These are phyloP conservation scores for Suillus alpinus DNA, from an alignment of 768 basidiomycete species.

Conservation along the genomic window DNA sequence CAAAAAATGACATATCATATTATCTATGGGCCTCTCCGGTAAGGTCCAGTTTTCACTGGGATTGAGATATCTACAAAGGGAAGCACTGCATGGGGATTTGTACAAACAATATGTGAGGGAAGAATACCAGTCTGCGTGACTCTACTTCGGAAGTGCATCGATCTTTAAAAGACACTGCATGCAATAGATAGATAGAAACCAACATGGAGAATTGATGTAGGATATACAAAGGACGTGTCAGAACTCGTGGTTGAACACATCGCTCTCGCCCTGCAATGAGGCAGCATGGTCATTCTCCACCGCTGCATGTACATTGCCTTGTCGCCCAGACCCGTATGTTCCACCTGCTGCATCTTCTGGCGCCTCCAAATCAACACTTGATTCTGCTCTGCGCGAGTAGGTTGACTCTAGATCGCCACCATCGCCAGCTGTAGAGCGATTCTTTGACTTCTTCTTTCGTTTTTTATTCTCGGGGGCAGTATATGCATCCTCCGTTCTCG, in stretches of 20 bases:
- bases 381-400: conserved; percentile 32
- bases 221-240: conserved; percentile 26
- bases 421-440: conserved; percentile 41
- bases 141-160: background rate
- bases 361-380: conserved; percentile 41
- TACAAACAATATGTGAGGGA: background rate
- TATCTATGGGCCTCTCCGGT: no score
- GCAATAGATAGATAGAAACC: background rate
- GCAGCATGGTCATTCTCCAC: conserved; percentile 16
- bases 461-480: conserved; percentile 45
- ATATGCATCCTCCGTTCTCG: conserved; percentile 83
- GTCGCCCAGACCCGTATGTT: conserved; percentile 45
- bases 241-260: conserved; percentile 68
- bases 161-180: background rate
- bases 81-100: background rate
- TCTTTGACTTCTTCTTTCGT: conserved; percentile 63
- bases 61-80: background rate
- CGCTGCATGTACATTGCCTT: conserved; percentile 8
- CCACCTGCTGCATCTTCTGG: conserved; percentile 76
- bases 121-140: background rate
- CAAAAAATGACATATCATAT: no score
- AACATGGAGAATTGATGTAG: background rate
- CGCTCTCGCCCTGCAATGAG: conserved; percentile 29
- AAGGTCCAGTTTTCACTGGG: no score
- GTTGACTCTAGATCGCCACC: conserved; percentile 26